Conservation (phyloP, 371 early-diverging fungal species). For the Mortierella polycephala region DNA sequence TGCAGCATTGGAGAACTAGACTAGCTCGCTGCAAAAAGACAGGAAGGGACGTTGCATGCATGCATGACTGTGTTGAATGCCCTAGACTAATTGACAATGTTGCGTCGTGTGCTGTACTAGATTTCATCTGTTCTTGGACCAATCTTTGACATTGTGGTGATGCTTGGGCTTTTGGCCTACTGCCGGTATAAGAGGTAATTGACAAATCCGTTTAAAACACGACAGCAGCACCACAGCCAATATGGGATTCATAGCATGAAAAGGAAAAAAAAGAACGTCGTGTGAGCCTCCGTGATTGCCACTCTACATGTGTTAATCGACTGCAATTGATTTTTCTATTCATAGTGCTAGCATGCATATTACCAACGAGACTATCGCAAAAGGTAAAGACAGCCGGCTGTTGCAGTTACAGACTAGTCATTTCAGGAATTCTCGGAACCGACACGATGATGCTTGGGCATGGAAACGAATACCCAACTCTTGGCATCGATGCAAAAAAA, state of each 20-base stretch:
- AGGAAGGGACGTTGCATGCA: too few relatives aligned
- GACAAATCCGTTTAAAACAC: background rate
- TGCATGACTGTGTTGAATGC: too few relatives aligned
- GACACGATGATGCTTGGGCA: background rate
- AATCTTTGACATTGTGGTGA: conserved; percentile 48
- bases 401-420: background rate
- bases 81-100: background rate
- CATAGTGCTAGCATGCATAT: conserved; percentile 46
- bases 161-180: conserved; percentile 50
- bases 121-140: conserved; percentile 47
- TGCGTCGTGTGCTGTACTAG: conserved; percentile 7
- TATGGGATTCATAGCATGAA: too few relatives aligned
- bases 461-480: background rate
- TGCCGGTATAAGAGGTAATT: conserved; percentile 51
- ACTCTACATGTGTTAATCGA: too few relatives aligned
- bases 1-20: too few relatives aligned
- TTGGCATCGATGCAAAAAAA: background rate
- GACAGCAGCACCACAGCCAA: background rate
- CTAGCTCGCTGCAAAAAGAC: too few relatives aligned
- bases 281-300: background rate
- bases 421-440: too few relatives aligned
- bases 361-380: conserved; percentile 48
- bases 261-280: too few relatives aligned
- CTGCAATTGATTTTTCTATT: background rate
- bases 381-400: conserved; percentile 30